Conservation (phyloP, 1,284 basidiomycete species). For the Malassezia globosa region DNA sequence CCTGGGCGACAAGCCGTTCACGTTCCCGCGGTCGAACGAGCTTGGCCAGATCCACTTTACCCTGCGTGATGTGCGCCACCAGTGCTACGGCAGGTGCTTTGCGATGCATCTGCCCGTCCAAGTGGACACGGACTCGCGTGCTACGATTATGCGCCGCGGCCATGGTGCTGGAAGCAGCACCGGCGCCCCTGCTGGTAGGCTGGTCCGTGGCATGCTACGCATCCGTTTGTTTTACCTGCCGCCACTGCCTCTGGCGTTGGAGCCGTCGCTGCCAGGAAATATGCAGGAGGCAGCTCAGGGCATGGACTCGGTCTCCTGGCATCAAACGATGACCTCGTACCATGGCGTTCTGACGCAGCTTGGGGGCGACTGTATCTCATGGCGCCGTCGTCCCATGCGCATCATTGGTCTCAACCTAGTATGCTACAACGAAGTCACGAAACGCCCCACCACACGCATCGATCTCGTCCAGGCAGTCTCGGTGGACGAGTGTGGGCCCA, state of each 20-base stretch:
- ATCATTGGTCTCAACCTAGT: slow-evolving; percentile 75
- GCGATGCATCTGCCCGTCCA: slow-evolving; percentile 38
- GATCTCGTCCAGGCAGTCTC: slow-evolving; percentile 71
- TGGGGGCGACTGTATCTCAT: slow-evolving; percentile 83
- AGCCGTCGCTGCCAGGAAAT: slow-evolving; percentile 70
- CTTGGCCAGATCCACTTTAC: neutral
- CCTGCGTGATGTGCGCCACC: slow-evolving; percentile 26
- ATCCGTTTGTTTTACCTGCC: slow-evolving; percentile 65
- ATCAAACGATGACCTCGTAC: slow-evolving; percentile 64
- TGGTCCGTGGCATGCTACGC: slow-evolving; percentile 31
- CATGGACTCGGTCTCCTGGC: slow-evolving; percentile 75
- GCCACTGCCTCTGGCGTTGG: slow-evolving; percentile 66
- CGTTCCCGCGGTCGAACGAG: neutral
- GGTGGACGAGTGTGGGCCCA: slow-evolving; percentile 61
- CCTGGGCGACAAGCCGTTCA: neutral
- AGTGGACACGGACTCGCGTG: slow-evolving; percentile 20
- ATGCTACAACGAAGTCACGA: slow-evolving; percentile 87
- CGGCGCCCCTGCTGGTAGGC: neutral
- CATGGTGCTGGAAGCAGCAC: too few relatives aligned
- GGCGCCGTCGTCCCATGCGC: slow-evolving; percentile 74
- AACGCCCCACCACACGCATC: slow-evolving; percentile 76
- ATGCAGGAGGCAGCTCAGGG: slow-evolving; percentile 85
- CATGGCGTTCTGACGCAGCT: slow-evolving; percentile 86
- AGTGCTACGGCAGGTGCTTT: slow-evolving; percentile 29
- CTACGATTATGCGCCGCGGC: slow-evolving; percentile 22